Evolutionary conservation across 2,329 filamentous ascomycete species (phyloP), one percentile per base, ranked within the genome.

Genomic region (Aspergillus chevalieri): DNA sequence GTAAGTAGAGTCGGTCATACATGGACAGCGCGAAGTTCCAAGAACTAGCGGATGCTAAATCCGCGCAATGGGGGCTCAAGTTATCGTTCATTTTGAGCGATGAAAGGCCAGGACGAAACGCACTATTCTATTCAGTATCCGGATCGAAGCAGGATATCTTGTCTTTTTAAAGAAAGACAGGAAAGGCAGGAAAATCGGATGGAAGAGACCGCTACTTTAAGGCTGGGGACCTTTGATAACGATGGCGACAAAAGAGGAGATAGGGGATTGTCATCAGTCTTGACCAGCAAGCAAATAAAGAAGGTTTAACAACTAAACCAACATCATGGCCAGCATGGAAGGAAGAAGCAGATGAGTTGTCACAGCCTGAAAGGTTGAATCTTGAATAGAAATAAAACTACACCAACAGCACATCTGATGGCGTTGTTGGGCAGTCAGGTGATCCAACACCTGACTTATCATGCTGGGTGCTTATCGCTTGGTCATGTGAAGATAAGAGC

Each of bases 21-120:
- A 81, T 68, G 7, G 78, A 81, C 49, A 81, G 63, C 46, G 66
- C 62, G 55, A 81, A 77, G 65, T 80, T 80, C 57, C 75, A 61
- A 44, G 75, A 68, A 61, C 74, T 73, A 17, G 76, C 75, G 46
- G 73, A 69, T 48, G 74, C 70, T 52, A 81, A 72, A 59, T 75
- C 66, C 54, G 73, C 67, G 59, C 78, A 81, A 49, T 74, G 67
- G 10, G 64, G 58, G 4, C 52, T 59, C 22, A 56, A 50, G 7
- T 57, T 47, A 45, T 59, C 14, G 6, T 19, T 58, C 62, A 60
- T 62, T 39, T 12, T 15, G 24, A 14, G 15, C 15, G 34, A 17
- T 36, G 8, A 36, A 17, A 17, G 15, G 15, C 6, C 34, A 36
- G 15, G n/a, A 36, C 26, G 9, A 30, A 30, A 30, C 12, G 26